These are phyloP conservation scores for Fonsecaea pugnacius DNA, from an alignment of 2,329 filamentous ascomycete genomes.

Conservation along the genomic window DNA sequence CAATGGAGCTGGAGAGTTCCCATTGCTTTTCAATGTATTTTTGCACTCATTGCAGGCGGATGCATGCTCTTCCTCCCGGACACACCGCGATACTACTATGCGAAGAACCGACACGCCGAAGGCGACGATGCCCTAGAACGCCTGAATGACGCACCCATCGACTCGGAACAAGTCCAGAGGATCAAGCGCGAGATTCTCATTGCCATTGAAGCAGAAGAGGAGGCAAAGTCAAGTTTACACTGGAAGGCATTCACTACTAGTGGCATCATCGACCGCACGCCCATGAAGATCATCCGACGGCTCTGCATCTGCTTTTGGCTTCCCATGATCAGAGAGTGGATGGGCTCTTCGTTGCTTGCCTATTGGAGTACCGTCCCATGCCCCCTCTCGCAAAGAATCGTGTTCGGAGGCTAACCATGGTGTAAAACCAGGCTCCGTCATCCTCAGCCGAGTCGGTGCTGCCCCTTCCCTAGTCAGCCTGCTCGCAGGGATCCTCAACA, in stretches of 20 bases:
- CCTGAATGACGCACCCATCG: conserved; percentile 33
- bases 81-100: conserved; percentile 41
- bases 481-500: conserved; percentile 30
- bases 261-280: conserved; percentile 28
- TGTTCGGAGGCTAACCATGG: background rate
- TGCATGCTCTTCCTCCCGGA: conserved; percentile 37
- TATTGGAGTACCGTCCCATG: conserved; percentile 23
- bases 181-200: conserved; percentile 37
- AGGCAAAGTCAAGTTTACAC: conserved; percentile 26
- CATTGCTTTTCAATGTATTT: conserved; percentile 41
- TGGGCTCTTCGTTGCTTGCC: conserved; percentile 22
- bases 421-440: conserved; percentile 23
- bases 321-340: conserved; percentile 31
- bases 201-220: conserved; percentile 31
- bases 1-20: conserved; percentile 42
- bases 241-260: conserved; percentile 27
- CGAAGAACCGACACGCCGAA: conserved; percentile 35
- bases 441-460: conserved; percentile 23
- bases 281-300: conserved; percentile 26
- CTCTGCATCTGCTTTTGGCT: conserved; percentile 32
- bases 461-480: conserved; percentile 21
- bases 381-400: background rate
- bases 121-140: conserved; percentile 37
- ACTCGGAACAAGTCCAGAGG: conserved; percentile 30
- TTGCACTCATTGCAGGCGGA: conserved; percentile 36